phyloP scores from a whole-genome alignment of 2,329 filamentous ascomycete species.

The Botryosphaeria agaves region DNA sequence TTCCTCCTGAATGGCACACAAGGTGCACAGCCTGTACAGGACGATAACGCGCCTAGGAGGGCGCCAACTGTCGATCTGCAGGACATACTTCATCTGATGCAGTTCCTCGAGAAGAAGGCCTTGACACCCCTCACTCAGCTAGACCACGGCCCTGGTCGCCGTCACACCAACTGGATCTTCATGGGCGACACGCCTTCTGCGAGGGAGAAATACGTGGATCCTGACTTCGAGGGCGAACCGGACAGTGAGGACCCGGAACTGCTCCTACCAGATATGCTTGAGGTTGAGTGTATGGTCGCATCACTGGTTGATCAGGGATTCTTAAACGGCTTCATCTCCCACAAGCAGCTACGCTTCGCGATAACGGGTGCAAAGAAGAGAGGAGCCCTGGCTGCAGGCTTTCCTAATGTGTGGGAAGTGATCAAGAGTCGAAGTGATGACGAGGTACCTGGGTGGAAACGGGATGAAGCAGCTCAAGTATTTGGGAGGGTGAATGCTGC shows the following conservation, averaged over 20 bases:
- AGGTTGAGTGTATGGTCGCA: constrained; percentile 63
- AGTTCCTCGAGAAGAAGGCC: constrained; percentile 43
- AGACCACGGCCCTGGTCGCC: constrained; percentile 16
- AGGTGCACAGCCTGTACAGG: too few relatives aligned
- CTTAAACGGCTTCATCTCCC: constrained; percentile 69
- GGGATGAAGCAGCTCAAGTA: too few relatives aligned
- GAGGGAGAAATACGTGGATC: constrained; percentile 20
- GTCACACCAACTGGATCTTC: constrained; percentile 25
- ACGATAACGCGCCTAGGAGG: constrained; percentile 36
- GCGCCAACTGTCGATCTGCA: constrained; percentile 60
- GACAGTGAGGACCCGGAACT: constrained; percentile 3
- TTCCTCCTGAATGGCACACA: constrained; percentile 67
- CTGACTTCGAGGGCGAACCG: constrained; percentile 24
- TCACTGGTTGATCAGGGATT: constrained; percentile 66
- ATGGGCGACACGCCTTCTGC: constrained; percentile 33
- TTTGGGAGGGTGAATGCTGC: too few relatives aligned
- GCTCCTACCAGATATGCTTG: constrained; percentile 33
- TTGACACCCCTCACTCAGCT: constrained; percentile 13
- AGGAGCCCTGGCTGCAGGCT: constrained; percentile 50
- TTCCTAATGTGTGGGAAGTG: constrained; percentile 56
- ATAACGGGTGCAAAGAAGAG: constrained; percentile 53
- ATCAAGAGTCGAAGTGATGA: constrained; percentile 44
- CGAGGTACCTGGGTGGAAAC: constrained; percentile 63
- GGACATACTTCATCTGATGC: constrained; percentile 46
- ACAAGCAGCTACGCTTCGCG: constrained; percentile 59